phyloP scores from a whole-genome alignment of 345 rosid genomes.

The Gynandropsis gynandra region DNA sequence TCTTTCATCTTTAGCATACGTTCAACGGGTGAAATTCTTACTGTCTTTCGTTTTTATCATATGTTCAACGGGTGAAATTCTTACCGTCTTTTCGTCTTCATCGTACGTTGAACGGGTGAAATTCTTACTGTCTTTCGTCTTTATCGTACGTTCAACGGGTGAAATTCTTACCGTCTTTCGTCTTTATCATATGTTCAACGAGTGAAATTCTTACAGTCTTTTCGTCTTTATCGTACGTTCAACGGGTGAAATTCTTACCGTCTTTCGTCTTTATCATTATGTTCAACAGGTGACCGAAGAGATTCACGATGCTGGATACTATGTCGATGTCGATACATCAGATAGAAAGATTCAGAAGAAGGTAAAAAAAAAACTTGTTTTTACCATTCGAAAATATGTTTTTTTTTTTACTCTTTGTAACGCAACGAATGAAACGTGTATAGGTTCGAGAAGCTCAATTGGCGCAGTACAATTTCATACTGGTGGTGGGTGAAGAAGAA shows the following conservation, averaged over 20 bases:
- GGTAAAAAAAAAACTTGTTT: constrained; percentile 32
- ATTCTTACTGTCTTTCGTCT: no score
- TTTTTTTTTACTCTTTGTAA: neutral
- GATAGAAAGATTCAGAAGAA: constrained; percentile 89
- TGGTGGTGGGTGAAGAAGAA: constrained; percentile 96
- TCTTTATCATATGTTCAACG: no score
- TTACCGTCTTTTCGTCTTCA: no score
- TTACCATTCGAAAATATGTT: neutral
- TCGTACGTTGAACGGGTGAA: no score
- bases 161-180: no score
- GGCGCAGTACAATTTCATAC: constrained; percentile 84
- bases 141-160: no score
- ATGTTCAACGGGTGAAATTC: no score
- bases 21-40: no score
- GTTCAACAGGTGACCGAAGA: constrained; percentile 47
- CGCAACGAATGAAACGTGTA: neutral
- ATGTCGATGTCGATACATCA: constrained; percentile 67
- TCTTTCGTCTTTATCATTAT: neutral
- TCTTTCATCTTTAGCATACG: no score
- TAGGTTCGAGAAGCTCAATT: constrained; percentile 94
- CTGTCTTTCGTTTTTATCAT: no score
- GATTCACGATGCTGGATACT: constrained; percentile 68
- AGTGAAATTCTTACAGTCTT: no score
- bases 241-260: neutral
- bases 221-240: no score